These are phyloP conservation scores for Cardiospermum halicacabum DNA, from an alignment of 345 rosid species.

Conservation along the genomic window DNA sequence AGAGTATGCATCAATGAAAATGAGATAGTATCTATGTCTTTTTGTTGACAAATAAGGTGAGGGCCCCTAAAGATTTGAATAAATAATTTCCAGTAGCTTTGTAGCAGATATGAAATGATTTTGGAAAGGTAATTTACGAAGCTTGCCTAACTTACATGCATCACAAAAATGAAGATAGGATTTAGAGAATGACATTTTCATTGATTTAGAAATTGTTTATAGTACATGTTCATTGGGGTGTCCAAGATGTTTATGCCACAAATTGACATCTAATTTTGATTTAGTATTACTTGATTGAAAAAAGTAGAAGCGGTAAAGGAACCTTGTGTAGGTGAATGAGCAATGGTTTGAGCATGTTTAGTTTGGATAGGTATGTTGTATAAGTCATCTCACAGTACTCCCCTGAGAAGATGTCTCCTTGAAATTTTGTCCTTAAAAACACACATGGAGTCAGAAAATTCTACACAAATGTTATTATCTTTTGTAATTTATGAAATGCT, in stretches of 20 bases:
- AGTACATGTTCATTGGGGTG: too few relatives aligned
- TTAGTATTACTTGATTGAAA: too few relatives aligned
- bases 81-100: neutral
- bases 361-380: neutral
- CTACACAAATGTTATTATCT: neutral
- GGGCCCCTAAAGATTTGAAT: neutral
- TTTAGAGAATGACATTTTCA: neutral
- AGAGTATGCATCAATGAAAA: neutral
- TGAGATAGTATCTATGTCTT: neutral
- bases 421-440: neutral
- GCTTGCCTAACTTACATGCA: neutral
- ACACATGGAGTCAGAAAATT: neutral
- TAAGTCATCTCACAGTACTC: neutral
- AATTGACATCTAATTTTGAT: too few relatives aligned
- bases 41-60: neutral
- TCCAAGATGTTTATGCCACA: too few relatives aligned
- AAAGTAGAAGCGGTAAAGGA: neutral
- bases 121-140: neutral
- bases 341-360: too few relatives aligned
- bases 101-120: accelerated
- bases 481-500: neutral
- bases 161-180: neutral
- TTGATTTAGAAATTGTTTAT: too few relatives aligned
- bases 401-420: neutral
- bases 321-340: too few relatives aligned